Conservation (phyloP, 1,139 yeast genomes). For the Geotrichum bryndzae region DNA sequence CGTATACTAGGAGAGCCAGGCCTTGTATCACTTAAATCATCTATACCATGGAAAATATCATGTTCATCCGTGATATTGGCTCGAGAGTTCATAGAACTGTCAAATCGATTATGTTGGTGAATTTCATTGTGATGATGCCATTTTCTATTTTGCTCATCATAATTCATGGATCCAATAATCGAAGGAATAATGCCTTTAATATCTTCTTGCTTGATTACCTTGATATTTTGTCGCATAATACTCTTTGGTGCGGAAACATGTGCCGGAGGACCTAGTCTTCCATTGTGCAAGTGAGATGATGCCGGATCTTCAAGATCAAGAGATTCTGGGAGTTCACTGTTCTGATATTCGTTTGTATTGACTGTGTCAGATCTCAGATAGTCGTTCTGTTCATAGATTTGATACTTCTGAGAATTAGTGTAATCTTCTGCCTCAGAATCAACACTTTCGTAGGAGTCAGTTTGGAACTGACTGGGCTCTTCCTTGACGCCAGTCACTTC, state of each 20-base stretch:
- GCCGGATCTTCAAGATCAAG: slow-evolving; percentile 1
- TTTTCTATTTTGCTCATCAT: slow-evolving; percentile 7
- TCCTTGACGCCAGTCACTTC: background rate
- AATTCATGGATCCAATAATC: slow-evolving; percentile 15
- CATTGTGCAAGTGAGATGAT: background rate
- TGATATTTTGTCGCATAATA: slow-evolving; percentile 5
- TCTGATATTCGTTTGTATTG: background rate
- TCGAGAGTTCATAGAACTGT: background rate
- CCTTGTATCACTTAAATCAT: slow-evolving; percentile 13
- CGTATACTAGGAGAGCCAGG: background rate
- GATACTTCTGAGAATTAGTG: background rate
- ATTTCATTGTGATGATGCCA: slow-evolving; percentile 6
- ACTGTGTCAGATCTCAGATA: background rate
- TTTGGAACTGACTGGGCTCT: background rate
- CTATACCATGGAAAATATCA: slow-evolving; percentile 16
- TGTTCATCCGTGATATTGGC: slow-evolving; percentile 6
- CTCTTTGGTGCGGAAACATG: slow-evolving; percentile 2
- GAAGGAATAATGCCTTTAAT: slow-evolving; percentile 13
- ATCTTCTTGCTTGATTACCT: slow-evolving; percentile 13
- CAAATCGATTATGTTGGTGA: background rate
- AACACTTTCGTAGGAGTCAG: slow-evolving; percentile 6
- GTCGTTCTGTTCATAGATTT: background rate
- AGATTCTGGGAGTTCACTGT: slow-evolving; percentile 2
- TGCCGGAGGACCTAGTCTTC: background rate
- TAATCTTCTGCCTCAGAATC: background rate